A percentile compares a stretch with the other conserved stretches of the same genome.
phyloP scores from a whole-genome alignment of 176 grass and related monocot genomes.

The Oryza meridionalis region DNA sequence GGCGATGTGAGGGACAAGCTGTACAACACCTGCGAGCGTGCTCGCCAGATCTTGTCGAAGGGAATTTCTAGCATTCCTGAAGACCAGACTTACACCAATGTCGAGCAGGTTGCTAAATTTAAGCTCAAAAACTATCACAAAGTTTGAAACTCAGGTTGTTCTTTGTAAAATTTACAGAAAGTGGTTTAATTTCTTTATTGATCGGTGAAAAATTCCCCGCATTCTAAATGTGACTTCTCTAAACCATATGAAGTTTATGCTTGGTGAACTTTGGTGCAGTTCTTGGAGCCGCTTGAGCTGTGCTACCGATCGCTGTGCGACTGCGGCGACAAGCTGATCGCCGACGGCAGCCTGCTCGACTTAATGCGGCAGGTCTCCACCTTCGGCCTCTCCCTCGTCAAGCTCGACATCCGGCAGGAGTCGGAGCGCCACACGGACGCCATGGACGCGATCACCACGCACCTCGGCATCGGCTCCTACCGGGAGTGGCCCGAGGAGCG shows the following conservation, averaged over 20 bases:
- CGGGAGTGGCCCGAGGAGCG: slow-evolving; percentile 69
- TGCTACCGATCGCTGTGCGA: slow-evolving; percentile 77
- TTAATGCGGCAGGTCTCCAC: slow-evolving; percentile 78
- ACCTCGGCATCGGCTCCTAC: slow-evolving; percentile 79
- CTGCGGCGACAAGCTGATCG: slow-evolving; percentile 69
- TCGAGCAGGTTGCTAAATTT: slow-evolving; percentile 53
- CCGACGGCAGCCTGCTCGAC: slow-evolving; percentile 73
- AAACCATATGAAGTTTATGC: too few relatives aligned
- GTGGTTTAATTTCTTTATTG: too few relatives aligned
- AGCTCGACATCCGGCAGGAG: slow-evolving; percentile 85
- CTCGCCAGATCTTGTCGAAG: slow-evolving; percentile 58
- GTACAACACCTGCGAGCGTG: slow-evolving; percentile 76
- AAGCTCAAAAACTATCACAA: not conserved
- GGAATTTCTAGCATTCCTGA: slow-evolving; percentile 59
- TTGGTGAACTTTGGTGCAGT: slow-evolving; percentile 28
- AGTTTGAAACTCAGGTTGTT: too few relatives aligned
- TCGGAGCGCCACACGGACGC: slow-evolving; percentile 71
- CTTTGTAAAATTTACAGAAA: too few relatives aligned
- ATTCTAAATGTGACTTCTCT: too few relatives aligned
- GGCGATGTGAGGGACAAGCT: slow-evolving; percentile 78
- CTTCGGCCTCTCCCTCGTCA: slow-evolving; percentile 77
- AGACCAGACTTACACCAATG: slow-evolving; percentile 52
- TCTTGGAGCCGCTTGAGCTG: slow-evolving; percentile 82
- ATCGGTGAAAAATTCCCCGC: too few relatives aligned
- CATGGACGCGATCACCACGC: slow-evolving; percentile 69